Percentiles rank a stretch among this genome's conserved stretches.
These are phyloP conservation scores for Cytidiella melzeri DNA, from an alignment of 768 basidiomycete genomes.

Conservation along the genomic window DNA sequence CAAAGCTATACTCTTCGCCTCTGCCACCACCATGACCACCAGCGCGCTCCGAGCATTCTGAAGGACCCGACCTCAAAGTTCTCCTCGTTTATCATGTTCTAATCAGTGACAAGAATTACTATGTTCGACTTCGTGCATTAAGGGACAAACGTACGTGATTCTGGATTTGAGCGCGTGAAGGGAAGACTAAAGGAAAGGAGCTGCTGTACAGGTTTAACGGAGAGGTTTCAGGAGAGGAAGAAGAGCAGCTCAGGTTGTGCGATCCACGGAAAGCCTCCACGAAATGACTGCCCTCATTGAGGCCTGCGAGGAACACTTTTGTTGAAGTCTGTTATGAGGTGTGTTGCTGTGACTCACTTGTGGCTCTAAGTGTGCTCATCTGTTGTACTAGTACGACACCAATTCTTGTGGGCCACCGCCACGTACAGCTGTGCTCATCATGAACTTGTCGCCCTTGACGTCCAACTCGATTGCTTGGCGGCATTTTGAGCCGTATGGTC, in stretches of 20 bases:
- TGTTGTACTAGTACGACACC: conserved; percentile 64
- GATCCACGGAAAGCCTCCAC: conserved; percentile 53
- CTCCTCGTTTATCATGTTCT: conserved; percentile 69
- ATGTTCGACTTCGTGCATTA: conserved; percentile 33
- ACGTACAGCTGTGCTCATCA: conserved; percentile 65
- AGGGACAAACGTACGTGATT: conserved; percentile 35
- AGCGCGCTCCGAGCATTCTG: conserved; percentile 40
- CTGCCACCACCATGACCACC: conserved; percentile 53
- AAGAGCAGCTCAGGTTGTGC: conserved; percentile 31
- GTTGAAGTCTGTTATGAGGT: conserved; percentile 52
- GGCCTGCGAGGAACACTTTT: conserved; percentile 35
- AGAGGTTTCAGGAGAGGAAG: conserved; percentile 41
- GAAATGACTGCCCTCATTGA: conserved; percentile 17
- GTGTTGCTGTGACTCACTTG: conserved; percentile 16
- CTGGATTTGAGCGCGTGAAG: conserved; percentile 37
- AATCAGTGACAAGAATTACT: conserved; percentile 39
- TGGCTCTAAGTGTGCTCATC: not conserved
- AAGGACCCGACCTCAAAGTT: conserved; percentile 49
- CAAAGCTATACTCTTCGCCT: conserved; percentile 34
- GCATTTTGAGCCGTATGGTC: conserved; percentile 59
- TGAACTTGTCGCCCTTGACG: conserved; percentile 65
- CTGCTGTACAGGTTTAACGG: conserved; percentile 48
- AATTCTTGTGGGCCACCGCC: conserved; percentile 70
- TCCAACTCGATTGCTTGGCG: conserved; percentile 57
- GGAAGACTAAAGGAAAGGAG: conserved; percentile 63